A percentile compares a stretch with the other conserved stretches of the same genome.
These are phyloP conservation scores for Saccharum officinarum DNA, from an alignment of 176 grass and related monocot genomes.

Conservation along the genomic window DNA sequence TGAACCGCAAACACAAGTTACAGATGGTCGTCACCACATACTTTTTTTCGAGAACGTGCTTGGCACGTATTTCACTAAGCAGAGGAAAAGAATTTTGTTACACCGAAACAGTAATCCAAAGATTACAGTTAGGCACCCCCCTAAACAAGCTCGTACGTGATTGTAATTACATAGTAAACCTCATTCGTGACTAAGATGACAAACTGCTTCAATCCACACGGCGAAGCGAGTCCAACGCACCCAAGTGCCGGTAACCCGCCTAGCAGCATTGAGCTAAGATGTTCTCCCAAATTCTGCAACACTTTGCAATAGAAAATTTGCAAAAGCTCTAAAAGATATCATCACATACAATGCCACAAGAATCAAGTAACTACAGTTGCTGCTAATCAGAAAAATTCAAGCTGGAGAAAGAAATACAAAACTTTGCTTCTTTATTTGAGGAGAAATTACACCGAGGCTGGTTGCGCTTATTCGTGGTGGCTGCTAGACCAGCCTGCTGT, in stretches of 20 bases:
- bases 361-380: background rate
- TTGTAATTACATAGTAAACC: too few species aligned
- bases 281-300: background rate
- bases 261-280: background rate
- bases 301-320: background rate
- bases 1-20: background rate
- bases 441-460: slow-evolving; percentile 40
- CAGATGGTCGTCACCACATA: background rate
- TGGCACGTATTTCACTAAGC: too few species aligned
- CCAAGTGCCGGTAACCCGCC: too few species aligned
- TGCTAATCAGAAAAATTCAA: background rate
- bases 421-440: background rate
- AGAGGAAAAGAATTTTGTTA: too few species aligned
- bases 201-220: too few species aligned
- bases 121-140: too few species aligned
- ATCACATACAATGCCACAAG: background rate
- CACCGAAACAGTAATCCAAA: too few species aligned
- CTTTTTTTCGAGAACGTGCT: too few species aligned
- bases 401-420: slow-evolving; percentile 13
- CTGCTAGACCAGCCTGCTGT: background rate
- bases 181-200: too few species aligned
- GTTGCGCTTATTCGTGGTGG: too few species aligned
- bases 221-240: too few species aligned
- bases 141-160: too few species aligned
- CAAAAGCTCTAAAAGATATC: background rate